A percentile compares a stretch with the other conserved stretches of the same genome.
Evolutionary conservation across 2,329 filamentous ascomycete genomes (phyloP).

Genomic region (Penicillium sp.): DNA sequence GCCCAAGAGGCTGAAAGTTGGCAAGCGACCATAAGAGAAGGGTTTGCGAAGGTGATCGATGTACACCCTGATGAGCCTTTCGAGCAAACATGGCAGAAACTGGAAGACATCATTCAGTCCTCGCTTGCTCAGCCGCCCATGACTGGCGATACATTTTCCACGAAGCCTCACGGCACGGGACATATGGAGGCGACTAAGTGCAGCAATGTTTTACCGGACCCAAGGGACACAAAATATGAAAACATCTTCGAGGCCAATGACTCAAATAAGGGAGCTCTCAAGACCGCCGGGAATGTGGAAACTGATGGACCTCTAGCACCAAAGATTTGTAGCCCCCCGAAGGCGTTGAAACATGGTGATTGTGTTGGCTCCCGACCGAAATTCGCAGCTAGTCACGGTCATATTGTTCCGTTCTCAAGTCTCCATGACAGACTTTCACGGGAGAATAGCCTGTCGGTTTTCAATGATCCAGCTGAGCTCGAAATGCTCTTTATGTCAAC

Average conservation of each 20-base stretch:
- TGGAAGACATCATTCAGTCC: slow-evolving; percentile 17
- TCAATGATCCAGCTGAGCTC: slow-evolving; percentile 26
- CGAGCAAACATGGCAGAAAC: slow-evolving; percentile 15
- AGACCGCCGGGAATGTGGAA: not conserved
- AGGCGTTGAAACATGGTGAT: not conserved
- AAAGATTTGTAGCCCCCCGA: not conserved
- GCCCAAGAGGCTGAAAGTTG: slow-evolving; percentile 26
- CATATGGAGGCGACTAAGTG: not conserved
- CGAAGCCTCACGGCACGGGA: not conserved
- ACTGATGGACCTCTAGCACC: not conserved
- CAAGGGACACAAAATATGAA: not conserved
- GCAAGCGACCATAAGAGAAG: slow-evolving; percentile 19
- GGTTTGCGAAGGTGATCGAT: slow-evolving; percentile 15
- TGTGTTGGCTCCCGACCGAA: not conserved
- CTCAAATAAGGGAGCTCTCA: not conserved
- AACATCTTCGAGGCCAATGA: not conserved
- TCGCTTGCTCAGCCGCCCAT: not conserved
- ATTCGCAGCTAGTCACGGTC: not conserved
- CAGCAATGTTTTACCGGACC: not conserved
- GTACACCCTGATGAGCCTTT: slow-evolving; percentile 15
- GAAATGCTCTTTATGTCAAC: slow-evolving; percentile 26
- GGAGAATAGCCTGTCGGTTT: slow-evolving; percentile 10
- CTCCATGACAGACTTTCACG: slow-evolving; percentile 23
- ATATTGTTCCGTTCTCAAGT: slow-evolving; percentile 34
- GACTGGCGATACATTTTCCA: not conserved